Evolutionary conservation across 2,329 filamentous ascomycete genomes (phyloP).

Genomic region (Neoascochyta sp.): DNA sequence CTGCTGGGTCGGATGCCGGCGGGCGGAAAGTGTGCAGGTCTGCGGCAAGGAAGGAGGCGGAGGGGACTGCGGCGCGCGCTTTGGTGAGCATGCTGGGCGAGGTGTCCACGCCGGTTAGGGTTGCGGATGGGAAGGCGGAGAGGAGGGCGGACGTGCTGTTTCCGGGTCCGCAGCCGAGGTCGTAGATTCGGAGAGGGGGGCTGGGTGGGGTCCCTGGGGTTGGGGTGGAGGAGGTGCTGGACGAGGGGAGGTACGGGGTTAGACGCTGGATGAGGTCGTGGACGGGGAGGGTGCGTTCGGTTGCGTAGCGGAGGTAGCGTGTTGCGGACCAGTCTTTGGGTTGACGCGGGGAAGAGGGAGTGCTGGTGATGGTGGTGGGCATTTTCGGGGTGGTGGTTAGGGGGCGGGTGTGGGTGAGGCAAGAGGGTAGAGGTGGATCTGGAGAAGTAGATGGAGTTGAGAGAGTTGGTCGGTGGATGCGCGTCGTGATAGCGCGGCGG

Average conservation of each 20-base stretch:
- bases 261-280: conserved; percentile 53
- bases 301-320: conserved; percentile 56
- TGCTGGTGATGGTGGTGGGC: conserved; percentile 1
- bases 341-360: conserved; percentile 3
- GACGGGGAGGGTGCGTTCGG: conserved; percentile 52
- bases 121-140: conserved; percentile 47
- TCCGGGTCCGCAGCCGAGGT: conserved; percentile 59
- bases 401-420: background rate
- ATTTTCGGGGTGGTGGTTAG: background rate
- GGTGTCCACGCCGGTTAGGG: conserved; percentile 53
- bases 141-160: conserved; percentile 54
- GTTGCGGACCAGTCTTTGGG: conserved; percentile 52
- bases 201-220: too few species aligned
- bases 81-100: conserved; percentile 55
- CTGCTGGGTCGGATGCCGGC: background rate
- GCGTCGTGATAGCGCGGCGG: too few species aligned
- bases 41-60: conserved; percentile 45
- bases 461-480: too few species aligned
- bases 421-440: background rate
- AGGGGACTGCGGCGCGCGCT: conserved; percentile 42
- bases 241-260: conserved; percentile 27
- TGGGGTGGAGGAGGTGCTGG: background rate
- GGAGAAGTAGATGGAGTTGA: too few species aligned
- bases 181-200: conserved; percentile 53
- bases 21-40: conserved; percentile 47